Base-by-base conservation (phyloP, 23 red algal species). In the Gracilaria domingensis region DNA sequence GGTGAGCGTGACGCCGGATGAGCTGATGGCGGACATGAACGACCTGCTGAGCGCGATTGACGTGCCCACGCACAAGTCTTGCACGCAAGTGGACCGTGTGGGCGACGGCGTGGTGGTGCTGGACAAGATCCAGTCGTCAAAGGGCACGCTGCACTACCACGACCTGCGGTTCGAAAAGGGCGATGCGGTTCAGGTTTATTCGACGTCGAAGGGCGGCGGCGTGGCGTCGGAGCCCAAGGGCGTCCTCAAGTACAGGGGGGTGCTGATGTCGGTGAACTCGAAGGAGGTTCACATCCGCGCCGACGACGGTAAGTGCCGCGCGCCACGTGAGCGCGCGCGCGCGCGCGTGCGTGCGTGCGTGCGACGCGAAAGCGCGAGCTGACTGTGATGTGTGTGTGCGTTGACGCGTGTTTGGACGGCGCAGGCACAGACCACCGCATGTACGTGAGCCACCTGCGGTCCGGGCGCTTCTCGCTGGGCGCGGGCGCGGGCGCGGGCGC, bases 81-180 rank as follows among this genome's bases (percentile, higher is more conserved):
- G 11, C 5, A 64, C 25, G 53, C 49, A 82, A 2, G 13, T 33
- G 7, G 54, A 82, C 24, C 21, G 40, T 9, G 49, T 47, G 20
- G 25, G 17, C 8, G 79, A 65, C 37, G 79, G 29, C 0, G 83
- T 69, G 25, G 17, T 48, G 44, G 39, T 34, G 24, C 62, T 48
- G 1, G 84, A 94, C 38, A 79, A 66, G 26, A 83, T 94, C 54
- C 83, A 88, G 11, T 87, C 74, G 13, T 79, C 92, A 39, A 86
- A 76, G 13, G 92, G 92, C 2, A 81, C 82, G 5, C 79, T 94
- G 51, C 92, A 94, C 58, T 88, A 87, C 29, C 92, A 88, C 64
- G 82, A 82, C 75, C 44, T 79, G 40, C 35, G 56, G n/a, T 80
- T 73, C 25, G 92, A 87, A 51, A 87, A 94, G 74, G 92, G 92